Base-by-base conservation (phyloP, 2,329 filamentous ascomycete species). In the Tolypocladium pustulatum region DNA sequence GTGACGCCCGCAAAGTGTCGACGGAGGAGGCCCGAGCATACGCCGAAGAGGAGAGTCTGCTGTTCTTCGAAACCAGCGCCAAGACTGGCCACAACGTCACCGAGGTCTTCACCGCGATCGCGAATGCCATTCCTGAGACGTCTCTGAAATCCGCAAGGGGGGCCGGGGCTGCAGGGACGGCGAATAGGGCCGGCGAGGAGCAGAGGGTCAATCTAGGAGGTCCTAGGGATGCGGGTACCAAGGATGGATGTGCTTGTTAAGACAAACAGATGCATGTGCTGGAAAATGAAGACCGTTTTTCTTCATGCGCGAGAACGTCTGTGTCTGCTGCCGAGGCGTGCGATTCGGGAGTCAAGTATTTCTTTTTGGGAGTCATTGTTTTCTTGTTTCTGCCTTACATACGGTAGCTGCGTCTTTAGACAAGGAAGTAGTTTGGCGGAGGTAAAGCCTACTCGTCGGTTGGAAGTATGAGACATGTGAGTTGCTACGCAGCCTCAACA, bases 11-110 rank as follows among this genome's bases (percentile, higher is more conserved):
- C 66, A 96, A 96, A 76, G 85, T 99, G 38, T 85, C 89, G 56
- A 94, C 88, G n/a, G 87, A 90, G 63, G 92, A 97, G 76, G 94
- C 92, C 49, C 91, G 91, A 77, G 79, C 85, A 58, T 99, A 97
- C 74, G 94, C 94, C 9, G 92, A 97, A 65, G 93, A 97, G 74
- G 94, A 99, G 75, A 85, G 87, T 58, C 78, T 99, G 64, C 75
- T 99, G 64, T 99, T 99, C 78, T 97, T 97, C 73, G 94, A 99
- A 80, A 99, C 94, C 20, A 96, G 90, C 72, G 94, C 94, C 54
- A 99, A 99, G 85, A 94, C 91, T 4, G 94, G 94, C 32, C 83
- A 89, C 70, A 97, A 97, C 72, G 94, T 99, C 43, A 86, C 88
- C 57, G 93, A 97, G 67, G 94, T 99, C 37, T 99, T 99, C 71